Base-by-base conservation (phyloP, 805 yeast species). In the Hermanozyma aechmeae region DNA sequence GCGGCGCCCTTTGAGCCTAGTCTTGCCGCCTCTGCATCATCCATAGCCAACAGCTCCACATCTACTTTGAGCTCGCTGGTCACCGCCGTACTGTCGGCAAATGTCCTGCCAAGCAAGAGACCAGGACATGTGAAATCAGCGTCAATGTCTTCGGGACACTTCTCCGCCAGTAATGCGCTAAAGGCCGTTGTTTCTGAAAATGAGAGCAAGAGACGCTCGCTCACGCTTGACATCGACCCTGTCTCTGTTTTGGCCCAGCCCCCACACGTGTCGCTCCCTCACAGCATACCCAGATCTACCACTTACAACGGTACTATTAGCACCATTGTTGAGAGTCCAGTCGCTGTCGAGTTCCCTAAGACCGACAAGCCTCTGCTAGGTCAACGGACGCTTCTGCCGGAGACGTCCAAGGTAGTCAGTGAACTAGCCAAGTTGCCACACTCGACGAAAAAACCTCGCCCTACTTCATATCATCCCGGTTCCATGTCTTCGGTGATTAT, bases 401-500 rank as follows among this genome's bases (percentile, higher is more conserved):
- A n/a, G n/a, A n/a, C n/a, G n/a, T n/a, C n/a, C n/a, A n/a, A n/a
- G n/a, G n/a, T n/a, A n/a, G n/a, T n/a, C n/a, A n/a, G n/a, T n/a
- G n/a, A n/a, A n/a, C n/a, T n/a, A n/a, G 38, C 49, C 18, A 55
- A 60, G 43, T 52, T 66, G 29, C 69, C 71, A 6, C 70, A 66
- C 16, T 45, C 64, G 8, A 47, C 46, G 27, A 69, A 73, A 50
- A 77, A 72, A 45, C 87, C 85, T 33, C 70, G 94, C 50, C 93
- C 94, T 24, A 81, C 89, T 0, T 80, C 92, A 7, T 82, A 79
- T 46, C 87, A 82, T 47, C 93, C 94, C 12, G 68, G 78, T 2
- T 61, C 73, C 10, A 49, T 58, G 56, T 39, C 61, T 4, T 51
- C 62, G 3, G 36, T 57, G 15, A 36, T 48, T 22, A 32, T 38